phyloP scores from a whole-genome alignment of 2,329 filamentous ascomycete species.

The Coniochaeta prunicola region DNA sequence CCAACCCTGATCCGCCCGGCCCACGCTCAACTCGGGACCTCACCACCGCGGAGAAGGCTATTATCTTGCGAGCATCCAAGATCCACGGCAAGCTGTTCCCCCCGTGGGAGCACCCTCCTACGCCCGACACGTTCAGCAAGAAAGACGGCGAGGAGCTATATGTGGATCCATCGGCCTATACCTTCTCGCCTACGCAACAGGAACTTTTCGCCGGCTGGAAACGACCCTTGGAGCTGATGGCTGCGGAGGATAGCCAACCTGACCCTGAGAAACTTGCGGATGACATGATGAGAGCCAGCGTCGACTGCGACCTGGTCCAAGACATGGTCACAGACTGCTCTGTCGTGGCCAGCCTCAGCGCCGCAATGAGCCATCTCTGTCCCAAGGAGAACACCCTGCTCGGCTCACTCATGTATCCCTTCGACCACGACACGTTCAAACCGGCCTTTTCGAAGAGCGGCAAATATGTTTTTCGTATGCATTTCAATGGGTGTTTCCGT shows the following conservation, averaged over 20 bases:
- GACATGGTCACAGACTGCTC: constrained; percentile 96
- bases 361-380: constrained; percentile 62
- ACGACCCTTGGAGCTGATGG: constrained; percentile 62
- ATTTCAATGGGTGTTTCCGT: constrained; percentile 91
- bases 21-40: constrained; percentile 43
- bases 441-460: constrained; percentile 68
- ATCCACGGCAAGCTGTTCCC: constrained; percentile 80
- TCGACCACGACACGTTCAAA: constrained; percentile 46
- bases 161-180: constrained; percentile 59
- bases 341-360: constrained; percentile 90
- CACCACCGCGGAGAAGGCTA: constrained; percentile 65
- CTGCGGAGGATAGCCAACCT: constrained; percentile 17
- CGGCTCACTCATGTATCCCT: constrained; percentile 67
- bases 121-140: constrained; percentile 52
- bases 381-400: constrained; percentile 65
- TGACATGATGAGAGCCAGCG: constrained; percentile 27
- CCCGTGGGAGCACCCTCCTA: constrained; percentile 67
- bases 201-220: constrained; percentile 80
- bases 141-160: constrained; percentile 29
- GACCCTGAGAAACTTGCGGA: constrained; percentile 4
- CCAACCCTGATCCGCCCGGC: constrained; percentile 10
- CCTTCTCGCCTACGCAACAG: constrained; percentile 66
- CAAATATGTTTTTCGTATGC: constrained; percentile 85
- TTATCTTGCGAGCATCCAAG: constrained; percentile 69
- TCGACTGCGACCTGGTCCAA: constrained; percentile 77